Percentiles rank a stretch among this genome's conserved stretches.
Conservation (phyloP, 2,329 filamentous ascomycete species). For the Fusarium buxicola region DNA sequence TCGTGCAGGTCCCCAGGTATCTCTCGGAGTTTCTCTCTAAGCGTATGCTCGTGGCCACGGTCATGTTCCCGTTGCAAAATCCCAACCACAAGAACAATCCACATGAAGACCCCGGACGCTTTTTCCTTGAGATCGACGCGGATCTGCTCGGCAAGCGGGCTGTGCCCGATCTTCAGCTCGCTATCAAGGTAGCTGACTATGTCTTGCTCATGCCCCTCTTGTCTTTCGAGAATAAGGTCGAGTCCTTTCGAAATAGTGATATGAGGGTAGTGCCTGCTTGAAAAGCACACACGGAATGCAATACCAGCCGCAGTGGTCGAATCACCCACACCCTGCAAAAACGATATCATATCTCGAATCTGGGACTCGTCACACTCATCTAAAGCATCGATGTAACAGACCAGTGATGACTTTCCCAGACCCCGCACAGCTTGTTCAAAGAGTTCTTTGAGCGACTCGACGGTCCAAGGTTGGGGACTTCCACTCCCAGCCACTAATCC, state of each 20-base stretch:
- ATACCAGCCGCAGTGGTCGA: slow-evolving; percentile 21
- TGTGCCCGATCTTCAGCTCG: slow-evolving; percentile 13
- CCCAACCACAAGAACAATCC: slow-evolving; percentile 54
- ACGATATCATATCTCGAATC: slow-evolving; percentile 54
- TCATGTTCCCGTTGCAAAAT: slow-evolving; percentile 53
- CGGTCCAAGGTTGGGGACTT: neutral
- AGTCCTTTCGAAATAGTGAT: slow-evolving; percentile 49
- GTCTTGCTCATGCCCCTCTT: slow-evolving; percentile 44
- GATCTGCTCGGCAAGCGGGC: neutral
- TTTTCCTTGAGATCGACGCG: slow-evolving; percentile 48
- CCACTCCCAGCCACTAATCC: neutral
- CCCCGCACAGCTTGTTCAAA: neutral
- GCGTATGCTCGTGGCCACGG: slow-evolving; percentile 37
- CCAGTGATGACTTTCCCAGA: accelerated
- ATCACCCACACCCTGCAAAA: slow-evolving; percentile 54
- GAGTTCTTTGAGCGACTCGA: neutral
- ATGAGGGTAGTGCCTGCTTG: slow-evolving; percentile 60
- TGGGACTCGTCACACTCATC: slow-evolving; percentile 60
- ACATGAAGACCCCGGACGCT: slow-evolving; percentile 58
- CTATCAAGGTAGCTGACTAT: slow-evolving; percentile 37
- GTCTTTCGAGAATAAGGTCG: slow-evolving; percentile 42
- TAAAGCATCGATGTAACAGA: slow-evolving; percentile 55
- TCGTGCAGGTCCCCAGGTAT: slow-evolving; percentile 56
- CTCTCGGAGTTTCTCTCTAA: slow-evolving; percentile 47
- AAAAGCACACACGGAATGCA: slow-evolving; percentile 55